Percentiles rank a stretch among this genome's conserved stretches.
Evolutionary conservation across 1,139 yeast genomes (phyloP).

Genomic region (Yamadazyma sp.): DNA sequence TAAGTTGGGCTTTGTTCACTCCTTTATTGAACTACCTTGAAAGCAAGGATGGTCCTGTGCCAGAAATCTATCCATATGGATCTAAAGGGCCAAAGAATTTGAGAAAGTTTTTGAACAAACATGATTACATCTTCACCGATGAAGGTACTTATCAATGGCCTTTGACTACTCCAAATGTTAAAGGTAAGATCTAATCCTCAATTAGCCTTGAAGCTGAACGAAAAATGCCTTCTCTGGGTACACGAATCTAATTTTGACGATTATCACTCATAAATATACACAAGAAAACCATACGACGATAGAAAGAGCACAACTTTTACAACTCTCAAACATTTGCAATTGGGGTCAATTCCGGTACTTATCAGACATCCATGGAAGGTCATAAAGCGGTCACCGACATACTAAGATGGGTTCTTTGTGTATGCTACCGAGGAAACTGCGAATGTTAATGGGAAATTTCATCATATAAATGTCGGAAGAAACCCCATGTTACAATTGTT

Average conservation of each 20-base stretch:
- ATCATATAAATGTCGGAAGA: constrained; percentile 51
- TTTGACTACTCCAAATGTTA: constrained; percentile 56
- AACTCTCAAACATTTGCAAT: background rate
- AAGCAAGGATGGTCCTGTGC: constrained; percentile 61
- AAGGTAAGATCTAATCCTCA: constrained; percentile 16
- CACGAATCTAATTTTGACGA: constrained; percentile 1
- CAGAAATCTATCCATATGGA: constrained; percentile 79
- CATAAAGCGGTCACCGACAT: constrained; percentile 76
- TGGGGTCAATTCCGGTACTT: constrained; percentile 8
- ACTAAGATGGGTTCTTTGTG: constrained; percentile 77
- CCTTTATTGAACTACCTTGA: constrained; percentile 84
- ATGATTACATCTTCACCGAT: constrained; percentile 67
- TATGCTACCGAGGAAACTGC: constrained; percentile 93
- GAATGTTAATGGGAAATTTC: constrained; percentile 79
- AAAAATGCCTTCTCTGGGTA: background rate
- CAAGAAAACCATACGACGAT: too few species aligned
- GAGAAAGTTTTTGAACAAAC: constrained; percentile 57
- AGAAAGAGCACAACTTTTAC: too few species aligned
- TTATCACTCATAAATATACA: constrained; percentile 1
- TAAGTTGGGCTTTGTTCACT: constrained; percentile 90
- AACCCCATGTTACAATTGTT: background rate
- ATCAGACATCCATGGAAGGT: constrained; percentile 76
- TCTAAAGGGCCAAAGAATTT: constrained; percentile 82
- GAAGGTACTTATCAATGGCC: constrained; percentile 81
- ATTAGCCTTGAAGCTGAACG: background rate